A percentile compares a stretch with the other conserved stretches of the same genome.
Conservation (phyloP, 1,139 yeast species). For the Taphrina pruni region DNA sequence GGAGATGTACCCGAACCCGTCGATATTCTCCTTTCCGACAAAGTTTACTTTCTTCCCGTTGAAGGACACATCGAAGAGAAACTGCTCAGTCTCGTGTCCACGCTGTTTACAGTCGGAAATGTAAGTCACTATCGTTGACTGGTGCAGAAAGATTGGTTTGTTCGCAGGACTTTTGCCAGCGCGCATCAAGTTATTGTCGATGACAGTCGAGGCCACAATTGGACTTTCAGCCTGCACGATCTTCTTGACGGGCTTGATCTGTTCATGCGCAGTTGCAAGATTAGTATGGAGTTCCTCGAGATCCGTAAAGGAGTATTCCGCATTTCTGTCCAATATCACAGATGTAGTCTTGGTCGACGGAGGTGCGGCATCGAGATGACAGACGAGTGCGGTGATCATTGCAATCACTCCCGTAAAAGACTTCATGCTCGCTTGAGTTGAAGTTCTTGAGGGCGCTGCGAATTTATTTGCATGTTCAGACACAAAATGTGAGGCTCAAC, state of each 20-base stretch:
- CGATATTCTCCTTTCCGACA: background rate
- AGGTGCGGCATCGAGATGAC: no score
- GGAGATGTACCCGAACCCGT: background rate
- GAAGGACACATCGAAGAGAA: constrained; percentile 1
- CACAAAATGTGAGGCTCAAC: no score
- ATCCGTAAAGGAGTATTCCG: background rate
- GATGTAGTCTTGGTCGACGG: no score
- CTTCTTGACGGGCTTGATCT: background rate
- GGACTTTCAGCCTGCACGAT: background rate
- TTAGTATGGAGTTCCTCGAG: background rate
- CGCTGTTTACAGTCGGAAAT: background rate
- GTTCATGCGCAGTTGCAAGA: no score
- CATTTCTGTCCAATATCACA: background rate
- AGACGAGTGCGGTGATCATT: no score
- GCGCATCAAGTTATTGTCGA: background rate
- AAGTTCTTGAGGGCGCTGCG: no score
- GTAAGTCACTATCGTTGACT: background rate
- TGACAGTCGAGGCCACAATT: background rate
- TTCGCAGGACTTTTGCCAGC: no score
- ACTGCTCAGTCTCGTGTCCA: background rate
- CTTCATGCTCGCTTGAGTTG: no score
- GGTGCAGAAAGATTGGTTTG: background rate
- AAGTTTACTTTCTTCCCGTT: background rate
- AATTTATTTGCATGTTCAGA: no score
- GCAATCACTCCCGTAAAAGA: no score